phyloP scores from a whole-genome alignment of 768 basidiomycete genomes.

The Tremella yokohamensis region DNA sequence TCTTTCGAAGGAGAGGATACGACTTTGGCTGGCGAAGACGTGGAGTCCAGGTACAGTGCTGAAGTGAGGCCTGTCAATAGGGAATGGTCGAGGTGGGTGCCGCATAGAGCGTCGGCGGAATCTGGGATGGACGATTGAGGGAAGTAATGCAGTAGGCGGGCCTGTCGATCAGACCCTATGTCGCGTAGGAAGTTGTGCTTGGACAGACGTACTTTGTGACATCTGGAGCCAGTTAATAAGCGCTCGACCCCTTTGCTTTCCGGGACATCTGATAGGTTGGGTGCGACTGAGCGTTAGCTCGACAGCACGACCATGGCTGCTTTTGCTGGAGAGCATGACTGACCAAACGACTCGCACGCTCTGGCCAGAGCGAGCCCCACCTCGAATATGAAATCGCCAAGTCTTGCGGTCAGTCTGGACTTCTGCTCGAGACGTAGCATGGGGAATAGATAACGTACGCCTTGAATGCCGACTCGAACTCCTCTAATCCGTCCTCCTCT shows the following conservation, averaged over 20 bases:
- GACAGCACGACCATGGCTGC: too few relatives aligned
- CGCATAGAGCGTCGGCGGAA: conserved; percentile 76
- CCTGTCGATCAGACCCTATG: conserved; percentile 43
- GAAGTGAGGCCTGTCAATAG: conserved; percentile 79
- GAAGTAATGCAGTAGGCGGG: conserved; percentile 93
- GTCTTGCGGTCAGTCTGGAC: conserved; percentile 19
- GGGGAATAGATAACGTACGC: conserved; percentile 14
- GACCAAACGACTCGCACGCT: conserved; percentile 91
- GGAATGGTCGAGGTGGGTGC: conserved; percentile 85
- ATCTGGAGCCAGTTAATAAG: background rate
- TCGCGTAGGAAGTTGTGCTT: background rate
- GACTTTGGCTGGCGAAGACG: conserved; percentile 50
- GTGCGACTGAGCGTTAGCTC: background rate
- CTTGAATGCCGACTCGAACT: conserved; percentile 85
- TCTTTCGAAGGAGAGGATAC: conserved; percentile 67
- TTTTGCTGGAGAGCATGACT: background rate
- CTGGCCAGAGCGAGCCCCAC: conserved; percentile 75
- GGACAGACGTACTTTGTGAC: conserved; percentile 7
- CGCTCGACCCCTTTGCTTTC: background rate
- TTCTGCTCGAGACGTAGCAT: too few relatives aligned
- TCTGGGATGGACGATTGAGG: conserved; percentile 58
- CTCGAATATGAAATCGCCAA: conserved; percentile 60
- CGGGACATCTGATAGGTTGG: background rate
- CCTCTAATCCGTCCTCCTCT: conserved; percentile 55
- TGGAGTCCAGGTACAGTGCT: conserved; percentile 75